Evolutionary conservation across 345 rosid genomes (phyloP), one percentile per base, ranked within the genome.

Genomic region (Erysimum cheiranthoides): DNA sequence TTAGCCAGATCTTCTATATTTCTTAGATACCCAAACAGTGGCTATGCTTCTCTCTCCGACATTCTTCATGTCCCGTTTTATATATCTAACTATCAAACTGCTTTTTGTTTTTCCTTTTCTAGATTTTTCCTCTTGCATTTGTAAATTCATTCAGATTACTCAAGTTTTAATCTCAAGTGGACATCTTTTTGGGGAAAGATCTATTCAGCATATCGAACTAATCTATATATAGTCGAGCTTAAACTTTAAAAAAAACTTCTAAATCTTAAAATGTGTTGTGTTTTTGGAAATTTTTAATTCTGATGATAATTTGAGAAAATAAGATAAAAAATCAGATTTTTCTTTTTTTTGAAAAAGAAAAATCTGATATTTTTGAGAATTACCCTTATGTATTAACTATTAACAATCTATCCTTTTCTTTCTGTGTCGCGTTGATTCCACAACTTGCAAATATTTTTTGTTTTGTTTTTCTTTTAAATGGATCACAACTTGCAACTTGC

Each of bases 41-140:
- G 78, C 61, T 66, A 49, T 74, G 78, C 73, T 74, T 74, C 11
- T 36, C 14, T 56, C 66, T 32, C 17, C 9, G 3, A 56, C 54
- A 35, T 73, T 73, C 36, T 72, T 42, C 61, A 71, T 45, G 66
- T 57, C 18, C 34, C 47, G 34, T 13, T 58, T 25, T 16, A 51
- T 67, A 13, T 35, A 66, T 40, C 45, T 40, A 40, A 11, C 45
- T 40, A 40, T 40, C 45, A 10, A 10, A 40, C 45, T 10, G 45
- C 14, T 40, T 11, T 11, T 31, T 31, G 25, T 21, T 21, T 21
- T 21, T 21, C 25, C 25, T 31, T 40, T 11, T 11, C 7, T 42
- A 40, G 45, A 40, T 10, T 40, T 4, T 11, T 11, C 46, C 46
- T 42, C 53, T 3, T 4, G 54, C 54, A 50, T 9, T 4, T 50